Percentiles rank a stretch among this genome's conserved stretches.
Evolutionary conservation across 441 rosid species (phyloP).

Genomic region (Aleurites moluccanus): DNA sequence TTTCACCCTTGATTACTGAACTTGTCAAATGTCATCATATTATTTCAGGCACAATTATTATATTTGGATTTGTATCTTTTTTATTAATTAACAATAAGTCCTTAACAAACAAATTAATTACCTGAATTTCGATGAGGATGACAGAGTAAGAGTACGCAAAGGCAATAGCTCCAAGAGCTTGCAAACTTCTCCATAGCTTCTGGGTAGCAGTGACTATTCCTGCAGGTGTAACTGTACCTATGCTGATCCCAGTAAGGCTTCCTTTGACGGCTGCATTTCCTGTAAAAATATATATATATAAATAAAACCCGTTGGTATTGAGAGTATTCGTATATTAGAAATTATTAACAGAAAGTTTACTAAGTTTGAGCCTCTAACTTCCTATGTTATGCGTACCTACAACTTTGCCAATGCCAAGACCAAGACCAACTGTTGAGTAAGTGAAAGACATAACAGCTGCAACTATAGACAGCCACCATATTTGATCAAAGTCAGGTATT

Average conservation of each 20-base stretch:
- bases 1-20: neutral
- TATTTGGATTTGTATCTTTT: no score
- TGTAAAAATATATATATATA: constrained; percentile 11
- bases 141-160: constrained; percentile 77
- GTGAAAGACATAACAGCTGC: constrained; percentile 91
- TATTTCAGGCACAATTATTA: no score
- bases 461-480: constrained; percentile 86
- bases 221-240: constrained; percentile 49
- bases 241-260: constrained; percentile 65
- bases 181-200: constrained; percentile 79
- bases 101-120: neutral
- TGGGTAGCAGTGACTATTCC: constrained; percentile 50
- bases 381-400: constrained; percentile 34
- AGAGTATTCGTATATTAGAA: no score
- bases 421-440: constrained; percentile 72
- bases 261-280: constrained; percentile 56
- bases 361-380: no score
- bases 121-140: constrained; percentile 79
- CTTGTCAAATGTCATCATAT: neutral
- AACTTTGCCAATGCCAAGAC: constrained; percentile 71
- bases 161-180: constrained; percentile 77
- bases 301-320: no score
- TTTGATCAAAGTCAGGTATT: constrained; percentile 78
- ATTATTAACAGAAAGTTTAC: no score
- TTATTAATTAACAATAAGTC: no score